Conservation (phyloP, 2,329 filamentous ascomycete genomes). For the Aspergillaceae sp. region DNA sequence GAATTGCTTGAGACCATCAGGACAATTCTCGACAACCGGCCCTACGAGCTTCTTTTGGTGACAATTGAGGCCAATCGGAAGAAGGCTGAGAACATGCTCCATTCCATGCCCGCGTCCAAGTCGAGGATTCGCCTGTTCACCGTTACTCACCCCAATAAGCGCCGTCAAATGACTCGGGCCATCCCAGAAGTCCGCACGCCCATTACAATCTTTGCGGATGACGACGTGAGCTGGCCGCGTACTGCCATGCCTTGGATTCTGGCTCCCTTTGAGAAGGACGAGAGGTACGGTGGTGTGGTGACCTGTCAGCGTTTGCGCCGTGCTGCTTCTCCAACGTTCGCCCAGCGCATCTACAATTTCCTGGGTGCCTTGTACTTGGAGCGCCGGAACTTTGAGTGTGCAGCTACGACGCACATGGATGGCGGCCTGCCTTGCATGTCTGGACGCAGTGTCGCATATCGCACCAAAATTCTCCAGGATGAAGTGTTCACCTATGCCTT, state of each 20-base stretch:
- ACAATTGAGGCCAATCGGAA: slow-evolving; percentile 74
- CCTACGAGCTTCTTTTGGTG: slow-evolving; percentile 69
- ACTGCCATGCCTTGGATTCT: slow-evolving; percentile 86
- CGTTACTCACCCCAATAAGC: slow-evolving; percentile 85
- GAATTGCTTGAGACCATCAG: slow-evolving; percentile 73
- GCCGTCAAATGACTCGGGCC: slow-evolving; percentile 83
- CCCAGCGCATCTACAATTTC: slow-evolving; percentile 70
- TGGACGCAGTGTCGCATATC: slow-evolving; percentile 85
- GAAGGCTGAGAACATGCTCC: slow-evolving; percentile 55
- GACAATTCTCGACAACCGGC: slow-evolving; percentile 44
- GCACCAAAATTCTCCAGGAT: slow-evolving; percentile 77
- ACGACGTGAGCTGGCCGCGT: slow-evolving; percentile 86
- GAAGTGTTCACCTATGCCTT: slow-evolving; percentile 80
- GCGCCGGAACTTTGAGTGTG: slow-evolving; percentile 92
- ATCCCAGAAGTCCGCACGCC: slow-evolving; percentile 74
- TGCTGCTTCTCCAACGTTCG: slow-evolving; percentile 51
- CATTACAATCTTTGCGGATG: slow-evolving; percentile 88
- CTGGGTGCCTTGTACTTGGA: slow-evolving; percentile 87
- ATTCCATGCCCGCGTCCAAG: slow-evolving; percentile 46
- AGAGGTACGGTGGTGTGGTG: slow-evolving; percentile 75
- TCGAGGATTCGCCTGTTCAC: slow-evolving; percentile 65
- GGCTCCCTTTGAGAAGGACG: slow-evolving; percentile 76
- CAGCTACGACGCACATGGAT: slow-evolving; percentile 88
- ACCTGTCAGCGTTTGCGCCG: slow-evolving; percentile 82
- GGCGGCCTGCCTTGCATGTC: slow-evolving; percentile 96